phyloP scores from a whole-genome alignment of 371 early-diverging fungal genomes.

The Rhizopus stolonifer region DNA sequence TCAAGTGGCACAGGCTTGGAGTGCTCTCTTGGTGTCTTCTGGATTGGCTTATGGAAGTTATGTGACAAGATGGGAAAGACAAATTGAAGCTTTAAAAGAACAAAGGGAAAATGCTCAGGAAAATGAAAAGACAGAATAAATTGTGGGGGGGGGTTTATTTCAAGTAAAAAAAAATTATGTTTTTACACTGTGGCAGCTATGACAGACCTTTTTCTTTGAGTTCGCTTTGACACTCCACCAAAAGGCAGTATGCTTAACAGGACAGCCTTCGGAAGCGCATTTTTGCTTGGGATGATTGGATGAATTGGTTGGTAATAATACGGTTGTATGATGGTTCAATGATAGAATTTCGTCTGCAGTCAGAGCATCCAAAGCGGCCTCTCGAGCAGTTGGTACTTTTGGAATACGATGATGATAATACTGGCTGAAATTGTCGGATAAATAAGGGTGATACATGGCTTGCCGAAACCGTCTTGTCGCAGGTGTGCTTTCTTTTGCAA shows the following conservation, averaged over 20 bases:
- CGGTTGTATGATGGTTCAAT: background rate
- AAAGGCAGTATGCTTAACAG: constrained; percentile 15
- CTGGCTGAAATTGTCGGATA: background rate
- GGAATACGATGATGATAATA: background rate
- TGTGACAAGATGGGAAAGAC: constrained; percentile 19
- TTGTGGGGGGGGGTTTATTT: too few relatives aligned
- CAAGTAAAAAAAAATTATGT: background rate
- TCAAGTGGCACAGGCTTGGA: constrained; percentile 42
- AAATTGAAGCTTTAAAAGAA: constrained; percentile 6
- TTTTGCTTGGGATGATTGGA: background rate
- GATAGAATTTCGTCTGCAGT: background rate
- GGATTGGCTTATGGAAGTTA: constrained; percentile 35
- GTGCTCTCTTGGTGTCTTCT: constrained; percentile 28
- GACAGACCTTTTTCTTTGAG: constrained; percentile 13
- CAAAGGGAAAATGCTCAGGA: too few relatives aligned
- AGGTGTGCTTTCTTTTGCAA: constrained; percentile 33
- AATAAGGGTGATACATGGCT: background rate
- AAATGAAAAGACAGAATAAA: constrained; percentile 11
- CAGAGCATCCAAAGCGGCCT: constrained; percentile 18
- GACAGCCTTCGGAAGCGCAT: constrained; percentile 8
- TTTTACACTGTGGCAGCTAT: constrained; percentile 14
- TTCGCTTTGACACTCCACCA: constrained; percentile 14
- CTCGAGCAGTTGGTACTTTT: constrained; percentile 13
- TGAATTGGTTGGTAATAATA: background rate
- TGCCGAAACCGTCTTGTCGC: constrained; percentile 31